These are phyloP conservation scores for Bacterosira constricta DNA, from an alignment of 108 stramenopile genomes.

Conservation along the genomic window DNA sequence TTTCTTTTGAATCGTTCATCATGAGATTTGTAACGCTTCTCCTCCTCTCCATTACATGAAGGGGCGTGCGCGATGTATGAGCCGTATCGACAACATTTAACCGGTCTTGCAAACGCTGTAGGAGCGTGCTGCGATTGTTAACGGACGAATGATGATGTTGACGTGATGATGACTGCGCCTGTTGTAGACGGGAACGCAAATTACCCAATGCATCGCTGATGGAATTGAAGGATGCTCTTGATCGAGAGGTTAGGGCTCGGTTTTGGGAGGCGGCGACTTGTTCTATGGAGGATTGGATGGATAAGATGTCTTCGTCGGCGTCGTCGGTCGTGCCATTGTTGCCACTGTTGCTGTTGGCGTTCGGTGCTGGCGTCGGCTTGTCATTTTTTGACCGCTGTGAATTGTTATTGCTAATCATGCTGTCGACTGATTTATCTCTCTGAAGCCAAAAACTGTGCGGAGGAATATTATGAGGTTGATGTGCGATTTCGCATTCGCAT, in stretches of 20 bases:
- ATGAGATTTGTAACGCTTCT: not conserved
- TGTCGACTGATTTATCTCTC: not conserved
- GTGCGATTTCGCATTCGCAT: too few species aligned
- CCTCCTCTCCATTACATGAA: constrained; percentile 40
- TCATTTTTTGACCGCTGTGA: not conserved
- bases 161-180: constrained; percentile 3
- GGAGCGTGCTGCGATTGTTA: constrained; percentile 1
- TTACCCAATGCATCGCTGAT: constrained; percentile 53
- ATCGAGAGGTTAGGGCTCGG: not conserved
- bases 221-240: constrained; percentile 64
- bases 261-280: constrained; percentile 10
- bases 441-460: constrained; percentile 1
- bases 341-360: not conserved
- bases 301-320: constrained; percentile 8
- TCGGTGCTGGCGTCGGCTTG: not conserved
- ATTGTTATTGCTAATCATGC: not conserved
- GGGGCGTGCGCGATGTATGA: constrained; percentile 60
- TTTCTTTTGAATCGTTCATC: not conserved
- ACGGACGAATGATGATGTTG: not conserved
- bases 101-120: constrained; percentile 53
- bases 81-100: constrained; percentile 57
- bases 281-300: constrained; percentile 15
- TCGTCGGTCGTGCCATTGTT: not conserved
- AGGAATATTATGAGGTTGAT: too few species aligned
- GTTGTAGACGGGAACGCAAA: constrained; percentile 38